phyloP scores from a whole-genome alignment of 352 stramenopile species.

The Poterioochromonas sp. region DNA sequence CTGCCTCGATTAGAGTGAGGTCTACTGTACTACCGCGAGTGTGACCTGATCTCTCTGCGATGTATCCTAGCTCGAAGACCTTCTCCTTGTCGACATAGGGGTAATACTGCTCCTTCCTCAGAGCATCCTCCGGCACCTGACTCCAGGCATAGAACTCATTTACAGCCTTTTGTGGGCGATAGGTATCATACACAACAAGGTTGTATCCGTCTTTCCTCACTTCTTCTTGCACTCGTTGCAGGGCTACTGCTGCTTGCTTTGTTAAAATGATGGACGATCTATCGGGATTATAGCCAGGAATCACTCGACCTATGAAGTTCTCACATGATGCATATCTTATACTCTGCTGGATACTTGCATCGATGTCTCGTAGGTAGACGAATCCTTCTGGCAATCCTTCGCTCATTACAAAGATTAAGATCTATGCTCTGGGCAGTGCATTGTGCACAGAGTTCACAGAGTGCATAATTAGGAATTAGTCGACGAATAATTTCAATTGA shows the following conservation, averaged over 20 bases:
- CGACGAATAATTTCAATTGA: no score
- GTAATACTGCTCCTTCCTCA: slow-evolving; percentile 1
- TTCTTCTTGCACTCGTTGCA: neutral
- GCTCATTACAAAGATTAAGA: no score
- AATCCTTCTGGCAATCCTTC: neutral
- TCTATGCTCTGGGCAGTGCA: no score
- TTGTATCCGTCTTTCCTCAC: neutral
- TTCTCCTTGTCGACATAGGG: neutral
- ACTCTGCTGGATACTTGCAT: neutral
- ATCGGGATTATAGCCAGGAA: neutral
- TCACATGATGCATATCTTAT: neutral
- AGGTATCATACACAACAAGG: neutral
- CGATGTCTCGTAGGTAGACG: neutral
- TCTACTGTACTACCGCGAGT: neutral
- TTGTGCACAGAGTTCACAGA: no score
- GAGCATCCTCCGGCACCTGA: neutral
- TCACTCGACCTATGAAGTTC: neutral
- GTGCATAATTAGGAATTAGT: no score
- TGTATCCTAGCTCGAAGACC: slow-evolving; percentile 11
- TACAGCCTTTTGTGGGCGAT: slow-evolving; percentile 15
- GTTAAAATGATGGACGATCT: neutral
- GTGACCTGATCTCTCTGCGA: slow-evolving; percentile 10
- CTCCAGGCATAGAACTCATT: neutral
- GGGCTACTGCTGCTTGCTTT: neutral
- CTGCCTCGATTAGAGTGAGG: neutral